Evolutionary conservation across 495 filamentous ascomycete genomes (phyloP), one percentile per base, ranked within the genome.

Genomic region (Amniculicola lignicola): DNA sequence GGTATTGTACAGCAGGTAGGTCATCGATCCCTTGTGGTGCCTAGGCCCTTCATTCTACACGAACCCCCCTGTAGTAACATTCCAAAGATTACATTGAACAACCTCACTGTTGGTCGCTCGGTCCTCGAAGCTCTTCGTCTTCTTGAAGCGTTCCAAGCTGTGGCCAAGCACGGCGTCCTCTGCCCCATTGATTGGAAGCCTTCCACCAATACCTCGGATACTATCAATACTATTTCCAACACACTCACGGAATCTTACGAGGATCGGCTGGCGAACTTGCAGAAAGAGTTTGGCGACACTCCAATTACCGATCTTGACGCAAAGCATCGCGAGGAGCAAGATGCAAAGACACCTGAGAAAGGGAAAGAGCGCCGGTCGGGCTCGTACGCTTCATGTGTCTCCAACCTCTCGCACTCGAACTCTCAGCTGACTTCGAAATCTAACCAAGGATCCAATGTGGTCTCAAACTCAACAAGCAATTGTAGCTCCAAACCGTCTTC

Each of bases 61-160:
- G n/a, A n/a, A n/a, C n/a, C n/a, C n/a, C n/a, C n/a, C n/a, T n/a
- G n/a, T 15, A 35, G 21, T 47, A 3, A 45, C 27, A 19, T 36
- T 18, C 19, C 3, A 5, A 42, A 61, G 53, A 28, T 50, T 4
- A 52, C 59, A 3, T 35, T 61, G 31, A 63, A 63, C 44, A 48
- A 63, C 51, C 11, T 49, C 18, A 35, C 55, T 9, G 60, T 63
- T 19, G 60, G 60, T 7, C 56, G 60, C 23, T 56, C 49, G 25
- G 60, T 63, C 11, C 37, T 52, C 19, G 60, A 63, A 48, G 43
- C 57, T 1, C 55, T 54, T 21, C 58, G 61, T 22, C 43, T 64
- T 15, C 21, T 64, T n/a, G 42, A 61, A 51, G 61, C 57, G 4
- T 59, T 56, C 41, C 35, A 61, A 31, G 47, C 48, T 9, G 45